Percentiles rank a stretch among this genome's conserved stretches.
Evolutionary conservation across 495 filamentous ascomycete genomes (phyloP).

Genomic region (Copromyces sp.): DNA sequence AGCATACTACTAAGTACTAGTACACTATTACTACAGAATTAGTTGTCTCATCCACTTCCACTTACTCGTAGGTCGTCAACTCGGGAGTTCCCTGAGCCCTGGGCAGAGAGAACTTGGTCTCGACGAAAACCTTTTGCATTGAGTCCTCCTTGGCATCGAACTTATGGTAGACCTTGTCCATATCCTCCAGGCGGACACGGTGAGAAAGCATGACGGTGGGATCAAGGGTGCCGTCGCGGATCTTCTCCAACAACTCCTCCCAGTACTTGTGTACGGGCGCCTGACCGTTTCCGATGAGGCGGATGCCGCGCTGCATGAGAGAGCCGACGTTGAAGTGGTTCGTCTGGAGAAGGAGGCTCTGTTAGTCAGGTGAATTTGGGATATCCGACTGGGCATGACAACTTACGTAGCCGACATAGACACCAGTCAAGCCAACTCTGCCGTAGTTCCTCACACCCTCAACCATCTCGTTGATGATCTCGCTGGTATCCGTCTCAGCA

Average conservation of each 20-base stretch:
- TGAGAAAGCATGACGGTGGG: constrained; percentile 74
- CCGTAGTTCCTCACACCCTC: constrained; percentile 67
- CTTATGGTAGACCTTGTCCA: constrained; percentile 57
- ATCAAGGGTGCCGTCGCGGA: constrained; percentile 61
- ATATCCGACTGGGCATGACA: not conserved
- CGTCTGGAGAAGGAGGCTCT: constrained; percentile 36
- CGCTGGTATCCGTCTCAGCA: constrained; percentile 75
- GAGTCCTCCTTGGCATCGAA: constrained; percentile 60
- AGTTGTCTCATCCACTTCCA: not conserved
- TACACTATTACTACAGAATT: not conserved
- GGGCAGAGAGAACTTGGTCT: constrained; percentile 56
- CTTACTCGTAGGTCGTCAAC: constrained; percentile 32
- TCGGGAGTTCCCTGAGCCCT: constrained; percentile 42
- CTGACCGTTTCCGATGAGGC: constrained; percentile 75
- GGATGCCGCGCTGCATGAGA: constrained; percentile 79
- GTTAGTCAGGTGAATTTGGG: not conserved
- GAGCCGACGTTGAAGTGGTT: constrained; percentile 78
- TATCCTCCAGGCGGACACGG: constrained; percentile 62
- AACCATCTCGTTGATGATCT: constrained; percentile 85
- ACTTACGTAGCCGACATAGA: constrained; percentile 73
- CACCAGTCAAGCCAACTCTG: constrained; percentile 64
- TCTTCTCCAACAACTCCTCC: constrained; percentile 60
- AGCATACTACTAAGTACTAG: not conserved
- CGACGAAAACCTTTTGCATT: constrained; percentile 63
- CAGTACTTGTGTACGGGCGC: constrained; percentile 79